These are phyloP conservation scores for Phialophora macrospora DNA, from an alignment of 2,329 filamentous ascomycete genomes.

Conservation along the genomic window DNA sequence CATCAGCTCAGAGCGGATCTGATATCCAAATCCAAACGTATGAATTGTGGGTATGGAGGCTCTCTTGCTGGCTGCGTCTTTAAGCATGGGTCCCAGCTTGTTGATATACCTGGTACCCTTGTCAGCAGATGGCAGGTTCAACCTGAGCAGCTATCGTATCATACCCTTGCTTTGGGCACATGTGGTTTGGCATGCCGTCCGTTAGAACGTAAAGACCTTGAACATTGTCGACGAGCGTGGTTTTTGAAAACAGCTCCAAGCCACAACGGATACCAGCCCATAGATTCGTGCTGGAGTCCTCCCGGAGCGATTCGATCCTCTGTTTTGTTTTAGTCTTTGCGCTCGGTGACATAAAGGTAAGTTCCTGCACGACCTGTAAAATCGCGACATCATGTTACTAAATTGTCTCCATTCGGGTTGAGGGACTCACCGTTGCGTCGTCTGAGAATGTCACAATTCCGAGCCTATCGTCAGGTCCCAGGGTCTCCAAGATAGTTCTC, in stretches of 20 bases:
- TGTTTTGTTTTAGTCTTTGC: conserved; percentile 54
- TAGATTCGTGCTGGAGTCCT: conserved; percentile 57
- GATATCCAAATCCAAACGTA: conserved; percentile 62
- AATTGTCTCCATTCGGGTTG: conserved; percentile 1
- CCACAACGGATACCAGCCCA: conserved; percentile 63
- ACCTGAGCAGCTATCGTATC: not conserved
- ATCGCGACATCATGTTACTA: not conserved
- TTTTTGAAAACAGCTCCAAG: conserved; percentile 53
- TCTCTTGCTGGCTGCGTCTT: conserved; percentile 42
- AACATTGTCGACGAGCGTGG: conserved; percentile 40
- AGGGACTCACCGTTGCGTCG: conserved; percentile 43
- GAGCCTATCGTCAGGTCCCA: conserved; percentile 60
- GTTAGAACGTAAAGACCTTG: conserved; percentile 45
- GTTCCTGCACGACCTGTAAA: conserved; percentile 48
- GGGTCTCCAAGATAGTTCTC: conserved; percentile 61
- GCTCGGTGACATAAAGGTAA: conserved; percentile 54
- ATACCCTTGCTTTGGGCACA: conserved; percentile 57
- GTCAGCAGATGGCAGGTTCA: not conserved
- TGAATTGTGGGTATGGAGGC: conserved; percentile 51
- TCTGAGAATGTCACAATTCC: conserved; percentile 63
- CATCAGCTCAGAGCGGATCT: conserved; percentile 58
- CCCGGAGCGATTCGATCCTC: conserved; percentile 52
- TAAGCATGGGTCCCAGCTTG: conserved; percentile 52
- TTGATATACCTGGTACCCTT: conserved; percentile 51
- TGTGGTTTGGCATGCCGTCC: conserved; percentile 56